Base-by-base conservation (phyloP, 2,329 filamentous ascomycete genomes). In the Paecilomyces fulvus region DNA sequence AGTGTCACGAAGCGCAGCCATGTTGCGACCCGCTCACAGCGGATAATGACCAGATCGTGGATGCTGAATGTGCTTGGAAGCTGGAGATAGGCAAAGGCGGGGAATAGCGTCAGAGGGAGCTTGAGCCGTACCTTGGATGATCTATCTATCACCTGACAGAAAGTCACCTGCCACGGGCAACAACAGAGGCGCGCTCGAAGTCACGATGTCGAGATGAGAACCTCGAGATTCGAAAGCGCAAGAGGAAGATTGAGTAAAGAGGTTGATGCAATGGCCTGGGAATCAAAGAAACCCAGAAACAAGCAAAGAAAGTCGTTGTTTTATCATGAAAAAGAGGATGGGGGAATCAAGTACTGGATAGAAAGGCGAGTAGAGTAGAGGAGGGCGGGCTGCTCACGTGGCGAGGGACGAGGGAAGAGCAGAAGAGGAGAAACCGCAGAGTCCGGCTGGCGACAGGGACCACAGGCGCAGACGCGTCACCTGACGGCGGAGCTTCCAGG, bases 131-230 rank as follows among this genome's bases (percentile, higher is more conserved):
- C 67, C 68, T 68, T 71, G 68, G 68, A 72, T 70, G 65, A 65
- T 64, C 63, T 69, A 58, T 70, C 64, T 73, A 74, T 74, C 72
- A 74, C 71, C 71, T 74, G 72, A 74, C 72, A 70, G 63, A 62
- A 74, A 71, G 72, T 74, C 71, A 74, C 71, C 70, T 73, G 70
- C 69, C 67, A 66, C 65, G 65, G 68, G 68, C 66, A 67, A 70
- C 67, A 73, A 70, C 66, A 72, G 67, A 53, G 50, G 58, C 56
- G 55, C 55, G 56, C 23, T 53, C 60, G 62, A 64, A 63, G 60
- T 61, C 53, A 59, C 52, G 60, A 65, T 62, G 65, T 66, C 60
- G 60, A 65, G 65, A 65, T 59, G 60, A 56, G 37, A 46, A 28
- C 25, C 10, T 49, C 25, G 30, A 30, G 37, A 25, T 46, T 48